Conservation (phyloP, 2,329 filamentous ascomycete genomes). For the Colletotrichum lentis region DNA sequence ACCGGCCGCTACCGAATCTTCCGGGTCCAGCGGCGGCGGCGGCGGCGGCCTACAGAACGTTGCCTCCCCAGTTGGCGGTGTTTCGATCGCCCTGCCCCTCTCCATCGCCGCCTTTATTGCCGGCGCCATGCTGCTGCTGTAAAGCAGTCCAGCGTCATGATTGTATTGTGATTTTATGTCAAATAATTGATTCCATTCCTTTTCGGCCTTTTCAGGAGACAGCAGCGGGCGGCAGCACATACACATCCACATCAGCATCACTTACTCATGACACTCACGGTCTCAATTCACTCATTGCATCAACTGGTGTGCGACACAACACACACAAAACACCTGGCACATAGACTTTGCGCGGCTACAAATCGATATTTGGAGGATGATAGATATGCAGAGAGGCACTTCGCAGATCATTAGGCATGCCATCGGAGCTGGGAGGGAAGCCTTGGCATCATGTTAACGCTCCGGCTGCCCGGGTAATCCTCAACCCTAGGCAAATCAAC, state of each 20-base stretch:
- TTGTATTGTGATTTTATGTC: constrained; percentile 16
- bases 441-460: not conserved
- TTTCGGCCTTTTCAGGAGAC: constrained; percentile 13
- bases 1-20: constrained; percentile 41
- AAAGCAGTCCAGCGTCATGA: not conserved
- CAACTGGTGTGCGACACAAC: constrained; percentile 24
- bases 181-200: constrained; percentile 28
- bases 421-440: constrained; percentile 1
- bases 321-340: constrained; percentile 9
- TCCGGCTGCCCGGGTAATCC: constrained; percentile 15
- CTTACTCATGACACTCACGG: constrained; percentile 37
- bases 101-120: constrained; percentile 43
- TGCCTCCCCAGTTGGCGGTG: constrained; percentile 42
- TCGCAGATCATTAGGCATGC: not conserved
- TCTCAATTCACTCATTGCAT: constrained; percentile 38
- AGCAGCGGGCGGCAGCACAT: constrained; percentile 16
- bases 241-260: constrained; percentile 34
- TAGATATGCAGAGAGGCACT: constrained; percentile 24
- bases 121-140: constrained; percentile 36
- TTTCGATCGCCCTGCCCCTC: constrained; percentile 36
- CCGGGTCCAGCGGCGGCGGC: constrained; percentile 28
- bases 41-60: constrained; percentile 51
- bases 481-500: not conserved
- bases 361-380: not conserved
- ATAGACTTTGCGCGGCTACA: constrained; percentile 32